A percentile compares a stretch with the other conserved stretches of the same genome.
phyloP scores from a whole-genome alignment of 148 eudicot species.

The Vaccinium myrtillus region DNA sequence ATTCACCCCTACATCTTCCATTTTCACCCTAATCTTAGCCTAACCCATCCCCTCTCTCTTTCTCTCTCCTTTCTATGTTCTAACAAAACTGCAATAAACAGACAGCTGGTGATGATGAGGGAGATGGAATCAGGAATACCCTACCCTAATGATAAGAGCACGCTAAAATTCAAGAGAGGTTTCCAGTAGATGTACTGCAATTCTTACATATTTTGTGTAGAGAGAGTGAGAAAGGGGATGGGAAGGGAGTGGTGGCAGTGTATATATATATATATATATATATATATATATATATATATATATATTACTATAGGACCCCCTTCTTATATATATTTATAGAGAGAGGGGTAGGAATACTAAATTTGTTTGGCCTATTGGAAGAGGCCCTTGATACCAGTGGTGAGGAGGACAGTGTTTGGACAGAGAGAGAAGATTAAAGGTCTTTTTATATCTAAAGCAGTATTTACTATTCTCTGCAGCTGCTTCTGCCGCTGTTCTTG shows the following conservation, averaged over 20 bases:
- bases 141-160: background rate
- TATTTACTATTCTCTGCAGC: slow-evolving; percentile 26
- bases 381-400: slow-evolving; percentile 28
- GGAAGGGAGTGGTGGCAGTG: slow-evolving; percentile 5
- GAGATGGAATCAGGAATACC: background rate
- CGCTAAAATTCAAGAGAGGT: slow-evolving; percentile 14
- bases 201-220: slow-evolving; percentile 15
- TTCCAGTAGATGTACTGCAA: slow-evolving; percentile 12
- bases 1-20: slow-evolving; percentile 47
- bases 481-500: slow-evolving; percentile 20
- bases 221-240: slow-evolving; percentile 8
- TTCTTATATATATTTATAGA: too few species aligned
- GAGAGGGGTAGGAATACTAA: background rate
- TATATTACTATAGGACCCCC: too few species aligned
- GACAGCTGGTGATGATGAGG: background rate
- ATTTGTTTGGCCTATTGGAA: slow-evolving; percentile 15
- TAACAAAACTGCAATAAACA: background rate
- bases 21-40: slow-evolving; percentile 27
- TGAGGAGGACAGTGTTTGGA: slow-evolving; percentile 38
- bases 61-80: background rate
- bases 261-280: background rate
- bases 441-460: slow-evolving; percentile 12
- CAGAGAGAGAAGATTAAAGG: slow-evolving; percentile 38
- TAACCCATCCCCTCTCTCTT: slow-evolving; percentile 37
- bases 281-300: too few species aligned